Evolutionary conservation across 345 rosid species (phyloP).

Genomic region (Eucalyptus sp.): DNA sequence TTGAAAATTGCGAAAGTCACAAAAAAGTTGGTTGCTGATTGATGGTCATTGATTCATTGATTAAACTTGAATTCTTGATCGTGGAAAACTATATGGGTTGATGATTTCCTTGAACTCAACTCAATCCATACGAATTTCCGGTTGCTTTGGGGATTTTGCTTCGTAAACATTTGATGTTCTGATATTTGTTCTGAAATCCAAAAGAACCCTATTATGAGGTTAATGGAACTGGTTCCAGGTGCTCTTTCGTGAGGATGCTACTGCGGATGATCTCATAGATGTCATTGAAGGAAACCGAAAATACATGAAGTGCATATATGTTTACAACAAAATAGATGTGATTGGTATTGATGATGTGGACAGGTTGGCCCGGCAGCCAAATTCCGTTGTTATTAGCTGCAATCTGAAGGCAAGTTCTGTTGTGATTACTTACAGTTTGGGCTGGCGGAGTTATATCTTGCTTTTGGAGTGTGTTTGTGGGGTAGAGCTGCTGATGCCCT

Average conservation of each 20-base stretch:
- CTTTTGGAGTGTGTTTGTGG: background rate
- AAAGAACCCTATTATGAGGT: background rate
- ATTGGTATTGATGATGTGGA: conserved; percentile 95
- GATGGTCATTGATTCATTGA: background rate
- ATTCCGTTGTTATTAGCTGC: conserved; percentile 95
- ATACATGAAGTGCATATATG: conserved; percentile 91
- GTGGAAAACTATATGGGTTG: background rate
- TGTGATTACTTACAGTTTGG: background rate
- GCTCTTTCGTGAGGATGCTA: conserved; percentile 96
- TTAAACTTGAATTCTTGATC: background rate
- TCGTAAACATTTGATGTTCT: background rate
- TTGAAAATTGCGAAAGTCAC: background rate
- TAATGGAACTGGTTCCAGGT: conserved; percentile 32
- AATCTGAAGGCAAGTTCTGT: conserved; percentile 66
- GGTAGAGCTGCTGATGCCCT: background rate
- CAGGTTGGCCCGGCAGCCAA: conserved; percentile 83
- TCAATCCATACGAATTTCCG: background rate
- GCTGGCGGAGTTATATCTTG: background rate
- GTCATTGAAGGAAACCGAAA: conserved; percentile 98
- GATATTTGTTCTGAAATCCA: background rate
- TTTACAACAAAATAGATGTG: conserved; percentile 96
- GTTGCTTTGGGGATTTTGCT: background rate
- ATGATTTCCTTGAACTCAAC: background rate
- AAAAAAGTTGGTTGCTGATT: background rate
- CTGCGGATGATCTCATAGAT: conserved; percentile 96